Conservation (phyloP, 1,139 yeast genomes). For the Geotrichum aggregatum region DNA sequence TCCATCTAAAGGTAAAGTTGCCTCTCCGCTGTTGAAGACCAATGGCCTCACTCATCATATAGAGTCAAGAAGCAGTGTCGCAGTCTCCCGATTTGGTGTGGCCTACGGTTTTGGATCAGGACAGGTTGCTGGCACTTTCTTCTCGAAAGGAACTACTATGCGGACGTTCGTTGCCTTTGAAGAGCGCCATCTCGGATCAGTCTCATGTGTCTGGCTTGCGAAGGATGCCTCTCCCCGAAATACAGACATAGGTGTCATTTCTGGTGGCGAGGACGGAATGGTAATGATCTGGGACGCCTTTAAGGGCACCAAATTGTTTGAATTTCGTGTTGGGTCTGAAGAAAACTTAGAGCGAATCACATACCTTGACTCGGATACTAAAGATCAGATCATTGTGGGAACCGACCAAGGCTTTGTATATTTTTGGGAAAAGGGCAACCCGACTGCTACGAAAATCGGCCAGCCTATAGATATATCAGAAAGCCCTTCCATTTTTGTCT, state of each 20-base stretch:
- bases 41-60: constrained; percentile 16
- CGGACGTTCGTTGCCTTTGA: constrained; percentile 31
- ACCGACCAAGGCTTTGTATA: constrained; percentile 13
- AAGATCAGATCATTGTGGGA: constrained; percentile 26
- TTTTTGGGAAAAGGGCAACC: constrained; percentile 11
- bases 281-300: constrained; percentile 29
- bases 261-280: constrained; percentile 33
- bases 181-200: constrained; percentile 29
- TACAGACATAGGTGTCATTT: constrained; percentile 26
- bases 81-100: constrained; percentile 37
- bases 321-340: constrained; percentile 20
- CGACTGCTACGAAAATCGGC: constrained; percentile 5
- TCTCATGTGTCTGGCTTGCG: constrained; percentile 35
- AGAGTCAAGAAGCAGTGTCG: constrained; percentile 22
- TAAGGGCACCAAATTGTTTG: constrained; percentile 21
- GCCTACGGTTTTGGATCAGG: constrained; percentile 35
- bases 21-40: constrained; percentile 33
- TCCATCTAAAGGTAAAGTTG: constrained; percentile 36
- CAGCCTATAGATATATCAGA: background rate
- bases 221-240: constrained; percentile 30
- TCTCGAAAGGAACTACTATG: constrained; percentile 35
- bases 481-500: constrained; percentile 11
- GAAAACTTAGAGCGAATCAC: constrained; percentile 21
- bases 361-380: constrained; percentile 29
- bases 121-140: constrained; percentile 28